These are phyloP conservation scores for Sordariomycetes sp. DNA, from an alignment of 2,329 filamentous ascomycete species.

Conservation along the genomic window DNA sequence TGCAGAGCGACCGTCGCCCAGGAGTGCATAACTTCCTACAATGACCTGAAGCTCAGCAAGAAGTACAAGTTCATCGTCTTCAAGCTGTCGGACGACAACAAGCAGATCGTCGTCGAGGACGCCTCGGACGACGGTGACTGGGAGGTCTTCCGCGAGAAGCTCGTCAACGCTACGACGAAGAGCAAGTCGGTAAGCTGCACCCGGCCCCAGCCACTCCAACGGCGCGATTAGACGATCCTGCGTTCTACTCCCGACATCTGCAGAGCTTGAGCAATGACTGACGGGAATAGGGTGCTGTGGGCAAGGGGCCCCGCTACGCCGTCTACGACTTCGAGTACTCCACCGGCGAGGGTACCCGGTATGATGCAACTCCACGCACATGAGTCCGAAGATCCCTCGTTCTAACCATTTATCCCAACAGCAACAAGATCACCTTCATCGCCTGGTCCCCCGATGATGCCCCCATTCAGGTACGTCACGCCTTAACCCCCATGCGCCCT, in stretches of 20 bases:
- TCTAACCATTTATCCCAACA: conserved; percentile 16
- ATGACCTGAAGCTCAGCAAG: conserved; percentile 75
- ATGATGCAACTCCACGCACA: conserved; percentile 16
- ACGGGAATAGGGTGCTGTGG: conserved; percentile 35
- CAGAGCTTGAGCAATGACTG: not conserved
- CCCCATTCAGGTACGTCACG: conserved; percentile 54
- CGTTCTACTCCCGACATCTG: not conserved
- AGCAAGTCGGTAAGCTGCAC: conserved; percentile 47
- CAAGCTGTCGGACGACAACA: conserved; percentile 77
- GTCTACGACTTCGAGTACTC: conserved; percentile 79
- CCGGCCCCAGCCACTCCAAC: not conserved
- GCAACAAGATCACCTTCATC: conserved; percentile 72
- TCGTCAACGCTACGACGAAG: conserved; percentile 63
- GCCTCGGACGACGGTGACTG: conserved; percentile 57
- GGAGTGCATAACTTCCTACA: conserved; percentile 63
- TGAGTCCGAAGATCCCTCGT: not conserved
- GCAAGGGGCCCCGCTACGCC: conserved; percentile 69
- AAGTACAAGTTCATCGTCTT: conserved; percentile 79
- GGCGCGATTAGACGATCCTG: not conserved
- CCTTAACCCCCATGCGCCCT: not conserved
- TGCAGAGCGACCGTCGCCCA: conserved; percentile 59
- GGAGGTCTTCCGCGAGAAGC: conserved; percentile 65
- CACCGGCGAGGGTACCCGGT: conserved; percentile 63
- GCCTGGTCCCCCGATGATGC: conserved; percentile 77
- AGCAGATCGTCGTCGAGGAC: conserved; percentile 72